Percentiles rank a stretch among this genome's conserved stretches.
Conservation (phyloP, 352 stramenopile genomes). For the Pythium apleroticum region DNA sequence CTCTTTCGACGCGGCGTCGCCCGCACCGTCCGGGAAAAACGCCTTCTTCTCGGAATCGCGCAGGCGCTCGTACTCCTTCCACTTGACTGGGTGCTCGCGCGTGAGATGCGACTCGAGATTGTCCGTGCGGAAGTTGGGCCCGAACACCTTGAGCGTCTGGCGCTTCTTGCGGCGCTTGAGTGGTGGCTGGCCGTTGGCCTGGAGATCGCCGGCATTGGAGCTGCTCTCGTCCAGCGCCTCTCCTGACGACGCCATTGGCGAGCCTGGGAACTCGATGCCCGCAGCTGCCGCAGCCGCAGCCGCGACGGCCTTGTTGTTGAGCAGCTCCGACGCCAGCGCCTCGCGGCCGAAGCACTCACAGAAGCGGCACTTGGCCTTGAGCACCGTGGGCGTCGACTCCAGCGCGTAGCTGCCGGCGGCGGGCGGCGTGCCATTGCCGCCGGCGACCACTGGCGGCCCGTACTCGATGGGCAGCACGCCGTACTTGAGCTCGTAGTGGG, state of each 20-base stretch:
- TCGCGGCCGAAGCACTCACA: conserved; percentile 58
- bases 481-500: conserved; percentile 64
- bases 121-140: conserved; percentile 57
- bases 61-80: conserved; percentile 52
- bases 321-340: conserved; percentile 17
- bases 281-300: conserved; percentile 17
- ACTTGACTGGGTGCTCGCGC: conserved; percentile 46
- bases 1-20: conserved; percentile 31
- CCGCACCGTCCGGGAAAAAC: conserved; percentile 39
- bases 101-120: conserved; percentile 56
- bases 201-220: conserved; percentile 23
- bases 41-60: conserved; percentile 43
- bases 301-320: conserved; percentile 20
- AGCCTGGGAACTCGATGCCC: conserved; percentile 27
- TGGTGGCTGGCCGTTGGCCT: conserved; percentile 12
- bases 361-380: conserved; percentile 61
- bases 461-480: conserved; percentile 52
- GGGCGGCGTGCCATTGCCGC: conserved; percentile 1
- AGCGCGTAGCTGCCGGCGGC: neutral
- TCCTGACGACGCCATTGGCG: conserved; percentile 16
- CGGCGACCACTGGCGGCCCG: conserved; percentile 15
- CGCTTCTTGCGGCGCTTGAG: conserved; percentile 52
- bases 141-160: conserved; percentile 62
- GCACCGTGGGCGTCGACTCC: conserved; percentile 31
- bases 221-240: conserved; percentile 21